Evolutionary conservation across 176 grass and related monocot genomes (phyloP), one percentile per base, ranked within the genome.

Genomic region (Tuctoria greenei): DNA sequence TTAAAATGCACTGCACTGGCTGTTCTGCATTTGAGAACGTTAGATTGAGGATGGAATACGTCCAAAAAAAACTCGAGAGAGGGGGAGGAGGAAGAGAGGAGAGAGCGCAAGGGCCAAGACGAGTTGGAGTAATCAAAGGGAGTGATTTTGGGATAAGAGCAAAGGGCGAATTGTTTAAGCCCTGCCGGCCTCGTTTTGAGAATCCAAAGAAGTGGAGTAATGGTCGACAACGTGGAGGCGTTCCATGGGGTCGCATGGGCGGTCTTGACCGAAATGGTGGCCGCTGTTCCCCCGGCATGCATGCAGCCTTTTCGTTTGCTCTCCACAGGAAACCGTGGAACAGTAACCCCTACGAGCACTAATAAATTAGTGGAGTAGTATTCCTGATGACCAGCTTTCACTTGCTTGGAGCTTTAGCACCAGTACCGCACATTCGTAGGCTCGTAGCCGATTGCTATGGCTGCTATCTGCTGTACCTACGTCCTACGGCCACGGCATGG

Each of bases 141-240:
- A 66, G 87, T 82, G 58, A 77, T 74, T 81, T 82, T 56, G 43
- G 82, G 71, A 86, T 81, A 76, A 81, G 78, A 86, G 71, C 75
- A 66, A 73, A 27, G 69, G 38, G 21, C 10, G 78, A 78, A 63
- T 89, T 74, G 52, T 86, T 86, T 89, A 82, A 86, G 46, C 10
- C 51, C 24, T 17, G 51, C 20, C 51, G 51, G 45, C 14, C 61
- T 69, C 10, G 81, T 70, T 69, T 84, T 71, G 70, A 77, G 77
- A 82, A 85, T 76, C 72, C 54, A 78, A 82, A 78, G 82, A 46
- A 20, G 58, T 4, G 55, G 4, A 36, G 77, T 78, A 79, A 77
- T 76, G 87, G 87, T 5, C 73, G 83, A 89, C 87, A 89, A 89
- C 87, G 86, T 86, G 82, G 87, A 89, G 79, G 83, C 74, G 67